Base-by-base conservation (phyloP, 116 monocot species). In the Phalaenopsis hybrid region DNA sequence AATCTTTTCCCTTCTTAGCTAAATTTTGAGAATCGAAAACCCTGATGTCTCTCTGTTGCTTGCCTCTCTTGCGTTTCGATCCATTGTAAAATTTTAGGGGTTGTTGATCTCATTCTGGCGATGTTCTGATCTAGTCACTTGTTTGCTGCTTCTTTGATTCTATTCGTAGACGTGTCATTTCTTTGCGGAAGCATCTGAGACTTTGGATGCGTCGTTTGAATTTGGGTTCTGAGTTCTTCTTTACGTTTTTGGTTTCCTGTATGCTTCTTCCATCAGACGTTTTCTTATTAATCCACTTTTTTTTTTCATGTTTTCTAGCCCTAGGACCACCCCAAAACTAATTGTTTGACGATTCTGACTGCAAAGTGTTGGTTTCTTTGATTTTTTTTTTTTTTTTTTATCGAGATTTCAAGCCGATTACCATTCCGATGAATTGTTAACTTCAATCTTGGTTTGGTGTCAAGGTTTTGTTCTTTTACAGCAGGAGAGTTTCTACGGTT, bases 221-320 rank as follows among this genome's bases (percentile, higher is more conserved):
- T 81, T 63, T 75, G 58, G 63, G 78, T 44, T 83, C 79, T 37
- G 44, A 69, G 44, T 76, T 81, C n/a, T 41, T 57, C n/a, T 78
- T 72, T 41, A 59, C 72, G 7, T 67, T 28, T 43, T 49, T 80
- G 8, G 55, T 79, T 75, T 79, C 57, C 74, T 82, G 81, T 78
- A 88, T 86, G 83, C 88, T 89, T 76, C 88, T 88, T n/a, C 88
- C 85, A 41, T 85, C 90, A 9, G 90, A 90, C 85, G 81, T 90
- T 48, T 88, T 92, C 86, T 89, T 92, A 79, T 86, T 91, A 85
- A 44, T 84, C 34, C 21, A 49, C 68, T 2, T 69, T 49, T 48
- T 48, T 76, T 23, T 41, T 41, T 77, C 75, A 5, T 77, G 51
- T 50, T 75, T 45, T n/a, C 46, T 51, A 80, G 80, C 80, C 79